A percentile compares a stretch with the other conserved stretches of the same genome.
These are phyloP conservation scores for Trichosporon ovoides DNA, from an alignment of 1,284 basidiomycete genomes.

Conservation along the genomic window DNA sequence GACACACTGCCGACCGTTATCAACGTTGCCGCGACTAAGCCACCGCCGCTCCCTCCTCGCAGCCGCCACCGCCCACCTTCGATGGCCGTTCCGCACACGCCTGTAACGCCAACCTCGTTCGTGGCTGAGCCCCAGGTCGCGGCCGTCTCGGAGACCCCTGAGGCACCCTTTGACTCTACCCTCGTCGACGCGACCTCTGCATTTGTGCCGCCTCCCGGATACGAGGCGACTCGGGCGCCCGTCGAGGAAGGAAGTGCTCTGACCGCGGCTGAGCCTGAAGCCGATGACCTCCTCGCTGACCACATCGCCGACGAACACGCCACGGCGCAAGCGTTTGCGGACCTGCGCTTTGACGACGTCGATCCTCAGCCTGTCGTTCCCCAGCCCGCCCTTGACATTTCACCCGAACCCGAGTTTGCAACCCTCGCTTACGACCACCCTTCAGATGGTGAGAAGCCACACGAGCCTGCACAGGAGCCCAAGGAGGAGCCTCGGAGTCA, in stretches of 20 bases:
- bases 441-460: not conserved
- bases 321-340: not conserved
- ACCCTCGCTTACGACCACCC: not conserved
- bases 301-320: not conserved
- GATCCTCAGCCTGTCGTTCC: no score
- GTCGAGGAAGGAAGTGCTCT: not conserved
- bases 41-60: conserved; percentile 2
- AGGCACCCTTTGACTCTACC: not conserved
- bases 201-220: no score
- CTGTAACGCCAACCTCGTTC: not conserved
- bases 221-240: no score
- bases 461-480: not conserved
- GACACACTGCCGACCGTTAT: not conserved
- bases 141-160: not conserved
- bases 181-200: no score
- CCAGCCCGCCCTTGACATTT: not conserved
- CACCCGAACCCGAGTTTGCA: not conserved
- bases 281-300: not conserved
- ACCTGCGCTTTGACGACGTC: not conserved
- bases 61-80: conserved; percentile 6
- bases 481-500: not conserved
- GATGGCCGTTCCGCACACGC: not conserved
- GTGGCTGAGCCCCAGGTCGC: not conserved
- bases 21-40: not conserved
- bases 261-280: not conserved